phyloP scores from a whole-genome alignment of 2,329 filamentous ascomycete genomes.

The Ceratocystis smalleyi region DNA sequence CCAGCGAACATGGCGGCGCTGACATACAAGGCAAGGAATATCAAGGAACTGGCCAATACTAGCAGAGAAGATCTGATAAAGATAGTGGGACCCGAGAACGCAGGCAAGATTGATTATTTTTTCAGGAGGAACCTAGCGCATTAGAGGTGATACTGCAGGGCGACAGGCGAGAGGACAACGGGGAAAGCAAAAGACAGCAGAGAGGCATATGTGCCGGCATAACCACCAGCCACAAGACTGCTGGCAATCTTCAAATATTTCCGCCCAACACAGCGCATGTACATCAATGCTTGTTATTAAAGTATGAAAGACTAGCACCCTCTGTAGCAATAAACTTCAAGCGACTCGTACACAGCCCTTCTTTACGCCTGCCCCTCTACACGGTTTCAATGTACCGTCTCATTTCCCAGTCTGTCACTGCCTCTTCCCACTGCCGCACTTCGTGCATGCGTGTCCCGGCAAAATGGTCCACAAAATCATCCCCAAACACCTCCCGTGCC shows the following conservation, averaged over 20 bases:
- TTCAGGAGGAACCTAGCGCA: conserved; percentile 46
- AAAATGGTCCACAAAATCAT: conserved; percentile 92
- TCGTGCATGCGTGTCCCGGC: conserved; percentile 87
- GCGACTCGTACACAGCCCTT: too few species aligned
- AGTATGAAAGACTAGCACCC: too few species aligned
- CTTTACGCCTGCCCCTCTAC: conserved; percentile 21
- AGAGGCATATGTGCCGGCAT: too few species aligned
- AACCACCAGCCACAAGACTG: too few species aligned
- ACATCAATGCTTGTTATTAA: too few species aligned
- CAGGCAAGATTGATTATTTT: conserved; percentile 61
- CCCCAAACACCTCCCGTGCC: conserved; percentile 84
- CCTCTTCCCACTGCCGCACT: conserved; percentile 79
- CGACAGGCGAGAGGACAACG: not conserved
- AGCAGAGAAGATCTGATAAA: conserved; percentile 53
- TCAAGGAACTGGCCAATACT: conserved; percentile 78
- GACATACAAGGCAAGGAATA: conserved; percentile 55
- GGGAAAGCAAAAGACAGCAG: too few species aligned
- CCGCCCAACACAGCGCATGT: too few species aligned
- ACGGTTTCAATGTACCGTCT: conserved; percentile 68
- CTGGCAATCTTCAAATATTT: too few species aligned
- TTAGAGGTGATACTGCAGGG: not conserved
- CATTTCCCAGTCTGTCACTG: conserved; percentile 89
- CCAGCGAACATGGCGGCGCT: conserved; percentile 61
- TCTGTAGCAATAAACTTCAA: too few species aligned
- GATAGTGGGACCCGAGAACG: conserved; percentile 63